phyloP scores from a whole-genome alignment of 176 grass and related monocot genomes.

The Alopecurus myosuroides region DNA sequence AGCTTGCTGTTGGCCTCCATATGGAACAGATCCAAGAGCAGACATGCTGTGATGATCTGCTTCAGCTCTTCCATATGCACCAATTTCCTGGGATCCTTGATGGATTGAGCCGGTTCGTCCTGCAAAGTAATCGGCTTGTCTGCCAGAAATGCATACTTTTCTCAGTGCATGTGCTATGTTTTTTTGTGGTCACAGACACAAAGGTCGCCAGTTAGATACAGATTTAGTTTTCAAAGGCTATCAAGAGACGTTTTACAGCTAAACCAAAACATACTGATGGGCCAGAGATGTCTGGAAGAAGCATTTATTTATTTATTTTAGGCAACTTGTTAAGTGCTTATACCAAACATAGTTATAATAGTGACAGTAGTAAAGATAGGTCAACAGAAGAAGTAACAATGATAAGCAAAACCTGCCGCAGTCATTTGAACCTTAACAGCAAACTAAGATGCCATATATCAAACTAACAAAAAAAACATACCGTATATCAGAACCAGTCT shows the following conservation, averaged over 20 bases:
- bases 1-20: conserved; percentile 61
- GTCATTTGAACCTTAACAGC: conserved; percentile 3
- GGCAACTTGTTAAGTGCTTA: not conserved
- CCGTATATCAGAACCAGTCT: conserved; percentile 76
- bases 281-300: conserved; percentile 12
- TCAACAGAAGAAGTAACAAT: not conserved
- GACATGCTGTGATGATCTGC: conserved; percentile 60
- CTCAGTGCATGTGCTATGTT: conserved; percentile 57
- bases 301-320: not conserved
- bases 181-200: conserved; percentile 34
- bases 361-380: not conserved
- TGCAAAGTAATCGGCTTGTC: conserved; percentile 97
- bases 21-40: conserved; percentile 59
- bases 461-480: conserved; percentile 35
- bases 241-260: not conserved
- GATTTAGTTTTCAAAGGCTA: conserved; percentile 21
- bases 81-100: conserved; percentile 67
- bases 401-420: conserved; percentile 7
- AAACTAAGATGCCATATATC: conserved; percentile 51
- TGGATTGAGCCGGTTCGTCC: conserved; percentile 60
- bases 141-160: conserved; percentile 96
- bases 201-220: conserved; percentile 18
- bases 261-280: not conserved
- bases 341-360: not conserved
- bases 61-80: conserved; percentile 68